phyloP scores from a whole-genome alignment of 225 moss, liverwort and hornwort genomes.

The Lunularia cruciata region DNA sequence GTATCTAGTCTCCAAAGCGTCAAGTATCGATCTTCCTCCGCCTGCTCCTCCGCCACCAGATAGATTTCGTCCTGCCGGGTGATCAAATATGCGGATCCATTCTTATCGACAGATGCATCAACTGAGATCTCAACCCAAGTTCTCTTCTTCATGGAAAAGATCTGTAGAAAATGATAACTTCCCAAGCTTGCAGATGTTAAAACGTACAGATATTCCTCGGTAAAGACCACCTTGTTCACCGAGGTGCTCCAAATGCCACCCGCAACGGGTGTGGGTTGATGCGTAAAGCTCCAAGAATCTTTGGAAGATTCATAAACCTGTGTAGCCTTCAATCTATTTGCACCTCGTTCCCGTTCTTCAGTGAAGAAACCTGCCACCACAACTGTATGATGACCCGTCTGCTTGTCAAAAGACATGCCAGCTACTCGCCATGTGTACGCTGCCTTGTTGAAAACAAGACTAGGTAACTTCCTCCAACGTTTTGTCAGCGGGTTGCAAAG shows the following conservation, averaged over 20 bases:
- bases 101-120: constrained; percentile 5
- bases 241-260: constrained; percentile 24
- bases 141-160: constrained; percentile 25
- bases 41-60: constrained; percentile 6
- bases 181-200: constrained; percentile 10
- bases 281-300: constrained; percentile 11
- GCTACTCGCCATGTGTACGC: constrained; percentile 16
- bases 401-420: constrained; percentile 10
- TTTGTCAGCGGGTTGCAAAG: constrained; percentile 19
- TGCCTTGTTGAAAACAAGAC: background rate
- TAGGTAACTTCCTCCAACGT: constrained; percentile 18
- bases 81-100: constrained; percentile 12
- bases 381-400: background rate
- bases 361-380: constrained; percentile 13
- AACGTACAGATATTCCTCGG: constrained; percentile 13
- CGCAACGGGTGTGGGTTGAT: constrained; percentile 14
- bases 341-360: constrained; percentile 8
- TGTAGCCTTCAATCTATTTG: constrained; percentile 14
- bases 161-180: constrained; percentile 17
- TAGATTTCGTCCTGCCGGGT: constrained; percentile 3
- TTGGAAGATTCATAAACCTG: constrained; percentile 18
- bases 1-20: constrained; percentile 15
- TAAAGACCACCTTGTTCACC: constrained; percentile 17
- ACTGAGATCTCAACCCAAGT: constrained; percentile 20
- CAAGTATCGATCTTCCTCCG: background rate